Percentiles rank a stretch among this genome's conserved stretches.
These are phyloP conservation scores for Saccharum hybrid DNA, from an alignment of 202 grass and related monocot species.

Conservation along the genomic window DNA sequence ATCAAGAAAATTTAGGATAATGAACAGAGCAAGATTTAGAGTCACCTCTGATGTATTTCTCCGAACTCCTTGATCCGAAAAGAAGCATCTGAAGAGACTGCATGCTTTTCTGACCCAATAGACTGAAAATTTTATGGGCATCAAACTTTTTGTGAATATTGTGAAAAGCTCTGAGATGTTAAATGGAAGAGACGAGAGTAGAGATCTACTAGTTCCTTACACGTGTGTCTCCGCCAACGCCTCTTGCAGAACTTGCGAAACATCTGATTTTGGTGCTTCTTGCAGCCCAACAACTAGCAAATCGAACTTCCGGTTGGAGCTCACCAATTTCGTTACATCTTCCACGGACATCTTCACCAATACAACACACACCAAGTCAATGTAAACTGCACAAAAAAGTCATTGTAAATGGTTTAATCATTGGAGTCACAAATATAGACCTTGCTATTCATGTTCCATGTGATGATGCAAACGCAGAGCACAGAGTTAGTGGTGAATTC, in stretches of 20 bases:
- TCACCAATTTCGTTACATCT: slow-evolving; percentile 58
- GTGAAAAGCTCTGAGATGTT: neutral
- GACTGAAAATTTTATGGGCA: slow-evolving; percentile 34
- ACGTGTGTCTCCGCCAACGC: slow-evolving; percentile 58
- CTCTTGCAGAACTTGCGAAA: slow-evolving; percentile 53
- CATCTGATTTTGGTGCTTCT: slow-evolving; percentile 56
- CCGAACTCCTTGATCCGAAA: slow-evolving; percentile 58
- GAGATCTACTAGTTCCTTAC: slow-evolving; percentile 28
- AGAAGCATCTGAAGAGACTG: slow-evolving; percentile 71
- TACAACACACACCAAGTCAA: neutral
- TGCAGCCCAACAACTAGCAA: slow-evolving; percentile 65
- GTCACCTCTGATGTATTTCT: slow-evolving; percentile 57
- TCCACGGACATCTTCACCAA: slow-evolving; percentile 47
- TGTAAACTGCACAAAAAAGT: neutral
- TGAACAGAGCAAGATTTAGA: neutral
- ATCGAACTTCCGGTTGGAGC: slow-evolving; percentile 55
- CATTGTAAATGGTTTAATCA: neutral
- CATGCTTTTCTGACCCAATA: slow-evolving; percentile 61
- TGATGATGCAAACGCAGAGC: slow-evolving; percentile 62
- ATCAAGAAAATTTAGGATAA: slow-evolving; percentile 8
- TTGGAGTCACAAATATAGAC: slow-evolving; percentile 28
- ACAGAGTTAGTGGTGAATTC: slow-evolving; percentile 46
- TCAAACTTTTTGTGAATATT: neutral
- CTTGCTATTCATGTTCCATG: slow-evolving; percentile 84
- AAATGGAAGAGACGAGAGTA: neutral